Base-by-base conservation (phyloP, 208 protist species). In the Acanthamoeba healyi region DNA sequence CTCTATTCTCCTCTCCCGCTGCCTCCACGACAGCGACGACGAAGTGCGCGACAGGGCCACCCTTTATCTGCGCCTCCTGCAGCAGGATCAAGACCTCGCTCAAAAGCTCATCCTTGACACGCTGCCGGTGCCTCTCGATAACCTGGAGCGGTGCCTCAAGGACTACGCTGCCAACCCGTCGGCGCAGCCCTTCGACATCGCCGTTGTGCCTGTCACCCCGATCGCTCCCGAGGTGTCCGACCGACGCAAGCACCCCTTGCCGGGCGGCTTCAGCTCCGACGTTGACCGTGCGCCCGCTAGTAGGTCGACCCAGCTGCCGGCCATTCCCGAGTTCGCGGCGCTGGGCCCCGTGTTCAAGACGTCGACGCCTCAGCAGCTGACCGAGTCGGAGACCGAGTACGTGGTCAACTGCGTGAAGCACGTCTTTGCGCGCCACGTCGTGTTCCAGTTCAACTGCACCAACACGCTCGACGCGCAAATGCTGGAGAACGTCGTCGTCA, bases 21-120 rank as follows among this genome's bases (percentile, higher is more conserved):
- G 98, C 94, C 96, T 99, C 87, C 97, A 96, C 65, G 99, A 99
- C 97, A 96, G 94, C 34, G 99, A 99, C 96, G 99, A 99, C 97
- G 99, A 99, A 96, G 99, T 99, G 44, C 97, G 99, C 22, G 99
- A 99, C 95, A 97, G 99, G 49, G 99, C 99, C 9, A 95, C 98
- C 38, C 96, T 99, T 32, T 99, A 98, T 96, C 95, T 98, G 82
- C 96, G 95, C 74, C 70, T 99, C 4, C 97, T 99, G 49, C 51
- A 97, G 24, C 88, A 93, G 19, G 95, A 98, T 19, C 97, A 99
- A 87, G 95, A 97, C 34, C 92, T 36, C 26, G 29, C 51, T 3
- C 32, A 77, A 19, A 2, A 70, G 36, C 7, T 56, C 92, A 24
- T n/a, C 95, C 6, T 36, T 89, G 42, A 81, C 77, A 79, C 24